Percentiles rank a stretch among this genome's conserved stretches.
phyloP scores from a whole-genome alignment of 2,329 filamentous ascomycete genomes.

The Penicillium hesseltinei region DNA sequence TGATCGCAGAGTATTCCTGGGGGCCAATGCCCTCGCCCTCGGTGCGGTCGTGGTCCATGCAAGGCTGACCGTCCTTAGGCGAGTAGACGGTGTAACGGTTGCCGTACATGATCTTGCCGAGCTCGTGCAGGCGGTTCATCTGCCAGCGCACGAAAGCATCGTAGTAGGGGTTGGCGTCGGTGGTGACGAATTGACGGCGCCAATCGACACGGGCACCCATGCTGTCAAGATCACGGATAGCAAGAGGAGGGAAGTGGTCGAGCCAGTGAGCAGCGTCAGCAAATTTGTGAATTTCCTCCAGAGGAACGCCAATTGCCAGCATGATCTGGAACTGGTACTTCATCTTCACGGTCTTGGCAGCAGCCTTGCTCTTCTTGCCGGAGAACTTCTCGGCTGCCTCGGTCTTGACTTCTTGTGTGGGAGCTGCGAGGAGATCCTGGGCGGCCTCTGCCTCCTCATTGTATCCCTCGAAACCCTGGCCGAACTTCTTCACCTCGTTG shows the following conservation, averaged over 20 bases:
- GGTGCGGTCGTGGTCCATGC: conserved; percentile 81
- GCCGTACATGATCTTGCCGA: conserved; percentile 90
- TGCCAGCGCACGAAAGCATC: conserved; percentile 96
- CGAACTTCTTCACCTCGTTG: conserved; percentile 85
- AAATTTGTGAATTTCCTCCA: conserved; percentile 88
- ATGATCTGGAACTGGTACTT: conserved; percentile 98
- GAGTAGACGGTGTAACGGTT: conserved; percentile 93
- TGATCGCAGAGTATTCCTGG: conserved; percentile 90
- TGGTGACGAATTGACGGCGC: conserved; percentile 89
- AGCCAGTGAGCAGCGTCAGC: conserved; percentile 92
- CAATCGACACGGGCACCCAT: conserved; percentile 89
- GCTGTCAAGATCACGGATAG: conserved; percentile 71
- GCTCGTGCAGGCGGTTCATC: conserved; percentile 85
- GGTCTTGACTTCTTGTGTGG: conserved; percentile 66
- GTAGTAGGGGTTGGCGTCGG: conserved; percentile 94
- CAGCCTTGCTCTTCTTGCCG: conserved; percentile 88
- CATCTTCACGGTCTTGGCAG: conserved; percentile 83
- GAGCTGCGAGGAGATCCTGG: conserved; percentile 54
- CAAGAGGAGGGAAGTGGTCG: conserved; percentile 82
- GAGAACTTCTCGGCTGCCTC: conserved; percentile 82
- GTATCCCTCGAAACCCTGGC: conserved; percentile 78
- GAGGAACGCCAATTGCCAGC: conserved; percentile 82
- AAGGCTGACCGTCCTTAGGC: conserved; percentile 83
- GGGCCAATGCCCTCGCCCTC: conserved; percentile 78
- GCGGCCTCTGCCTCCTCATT: conserved; percentile 59